These are phyloP conservation scores for Phialophora chinensis DNA, from an alignment of 2,329 filamentous ascomycete species.

Conservation along the genomic window DNA sequence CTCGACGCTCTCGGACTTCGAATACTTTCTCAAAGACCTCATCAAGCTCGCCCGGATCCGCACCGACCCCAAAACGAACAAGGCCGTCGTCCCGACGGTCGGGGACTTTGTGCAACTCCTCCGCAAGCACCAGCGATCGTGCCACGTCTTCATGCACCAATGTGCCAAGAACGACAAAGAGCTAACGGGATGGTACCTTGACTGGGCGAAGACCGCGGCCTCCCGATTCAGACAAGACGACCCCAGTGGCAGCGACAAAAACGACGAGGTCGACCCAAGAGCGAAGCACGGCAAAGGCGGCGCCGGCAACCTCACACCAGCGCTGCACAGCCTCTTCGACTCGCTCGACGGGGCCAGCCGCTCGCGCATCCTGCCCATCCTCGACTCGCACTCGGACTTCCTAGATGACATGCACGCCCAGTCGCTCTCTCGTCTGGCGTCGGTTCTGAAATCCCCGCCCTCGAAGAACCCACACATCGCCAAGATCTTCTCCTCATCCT, in stretches of 20 bases:
- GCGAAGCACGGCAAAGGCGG: constrained; percentile 39
- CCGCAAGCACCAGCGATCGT: constrained; percentile 65
- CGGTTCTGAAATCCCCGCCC: constrained; percentile 56
- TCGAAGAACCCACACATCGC: constrained; percentile 38
- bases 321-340: constrained; percentile 51
- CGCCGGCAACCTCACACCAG: constrained; percentile 52
- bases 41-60: constrained; percentile 61
- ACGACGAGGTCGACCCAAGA: constrained; percentile 31
- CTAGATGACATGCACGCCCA: constrained; percentile 61
- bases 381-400: constrained; percentile 68
- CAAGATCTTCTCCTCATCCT: constrained; percentile 31
- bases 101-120: constrained; percentile 74
- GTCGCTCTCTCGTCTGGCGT: constrained; percentile 62
- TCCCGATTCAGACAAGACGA: constrained; percentile 58
- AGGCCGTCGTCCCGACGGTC: constrained; percentile 61
- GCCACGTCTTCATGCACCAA: constrained; percentile 75
- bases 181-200: constrained; percentile 64
- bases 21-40: constrained; percentile 73
- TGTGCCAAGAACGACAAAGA: constrained; percentile 71
- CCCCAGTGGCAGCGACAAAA: neutral
- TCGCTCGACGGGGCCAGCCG: constrained; percentile 57
- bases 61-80: constrained; percentile 41
- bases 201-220: constrained; percentile 65
- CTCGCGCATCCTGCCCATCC: constrained; percentile 54
- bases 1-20: constrained; percentile 69